Conservation (phyloP, 2,329 filamentous ascomycete genomes). For the Penicillium olsonii region DNA sequence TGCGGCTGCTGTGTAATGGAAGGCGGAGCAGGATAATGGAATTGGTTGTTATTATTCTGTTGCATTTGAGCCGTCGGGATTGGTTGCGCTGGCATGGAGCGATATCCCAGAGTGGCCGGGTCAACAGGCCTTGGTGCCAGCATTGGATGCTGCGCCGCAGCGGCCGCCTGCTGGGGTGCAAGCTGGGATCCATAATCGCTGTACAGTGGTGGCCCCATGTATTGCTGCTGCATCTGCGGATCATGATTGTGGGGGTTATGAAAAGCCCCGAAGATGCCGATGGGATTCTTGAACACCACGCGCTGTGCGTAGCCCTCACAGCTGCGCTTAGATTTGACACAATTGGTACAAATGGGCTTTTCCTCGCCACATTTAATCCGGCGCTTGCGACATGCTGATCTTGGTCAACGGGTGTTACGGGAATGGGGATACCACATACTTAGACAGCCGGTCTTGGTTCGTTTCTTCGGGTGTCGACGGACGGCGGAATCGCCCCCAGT, state of each 20-base stretch:
- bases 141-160: conserved; percentile 35
- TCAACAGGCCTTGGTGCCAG: conserved; percentile 35
- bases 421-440: conserved; percentile 60
- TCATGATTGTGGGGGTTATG: conserved; percentile 20
- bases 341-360: conserved; percentile 50
- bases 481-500: conserved; percentile 13
- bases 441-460: conserved; percentile 90
- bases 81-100: conserved; percentile 5
- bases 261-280: conserved; percentile 35
- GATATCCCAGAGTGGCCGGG: conserved; percentile 15
- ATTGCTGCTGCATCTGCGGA: conserved; percentile 23
- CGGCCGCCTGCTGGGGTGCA: conserved; percentile 28
- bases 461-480: conserved; percentile 54
- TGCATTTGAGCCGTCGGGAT: conserved; percentile 1
- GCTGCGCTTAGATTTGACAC: conserved; percentile 48
- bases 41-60: conserved; percentile 10
- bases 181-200: conserved; percentile 23
- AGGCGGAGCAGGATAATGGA: conserved; percentile 17
- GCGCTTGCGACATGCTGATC: conserved; percentile 79
- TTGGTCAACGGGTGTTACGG: conserved; percentile 11
- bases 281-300: conserved; percentile 44
- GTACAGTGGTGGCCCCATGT: conserved; percentile 20
- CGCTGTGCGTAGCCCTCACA: conserved; percentile 48
- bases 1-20: conserved; percentile 6
- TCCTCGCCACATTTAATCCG: conserved; percentile 98